These are phyloP conservation scores for Grosmannia penicillata DNA, from an alignment of 2,329 filamentous ascomycete species.

Conservation along the genomic window DNA sequence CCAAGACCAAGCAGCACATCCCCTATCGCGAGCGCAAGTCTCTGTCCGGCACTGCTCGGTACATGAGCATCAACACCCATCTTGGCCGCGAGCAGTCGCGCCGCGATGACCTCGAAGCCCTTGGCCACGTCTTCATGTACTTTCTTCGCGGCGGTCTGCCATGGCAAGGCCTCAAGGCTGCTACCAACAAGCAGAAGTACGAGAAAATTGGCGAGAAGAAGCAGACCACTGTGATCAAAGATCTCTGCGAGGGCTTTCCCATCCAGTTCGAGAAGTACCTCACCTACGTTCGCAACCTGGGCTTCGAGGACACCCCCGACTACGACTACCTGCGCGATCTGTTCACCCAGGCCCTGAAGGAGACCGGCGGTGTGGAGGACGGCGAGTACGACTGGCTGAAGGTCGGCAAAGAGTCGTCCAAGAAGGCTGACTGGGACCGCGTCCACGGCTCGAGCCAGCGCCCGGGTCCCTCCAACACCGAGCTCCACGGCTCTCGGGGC, in stretches of 20 bases:
- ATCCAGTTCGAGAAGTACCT: conserved; percentile 97
- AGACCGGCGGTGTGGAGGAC: conserved; percentile 86
- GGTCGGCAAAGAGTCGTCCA: conserved; percentile 56
- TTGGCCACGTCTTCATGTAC: conserved; percentile 63
- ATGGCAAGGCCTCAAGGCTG: conserved; percentile 60
- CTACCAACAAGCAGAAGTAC: conserved; percentile 89
- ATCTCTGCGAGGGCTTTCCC: conserved; percentile 89
- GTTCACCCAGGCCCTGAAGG: conserved; percentile 91
- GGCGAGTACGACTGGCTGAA: conserved; percentile 99
- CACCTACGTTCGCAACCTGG: conserved; percentile 91
- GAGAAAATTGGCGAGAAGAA: conserved; percentile 99
- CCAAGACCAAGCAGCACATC: conserved; percentile 98
- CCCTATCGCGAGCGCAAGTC: conserved; percentile 96
- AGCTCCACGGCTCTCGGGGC: conserved; percentile 61
- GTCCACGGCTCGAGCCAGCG: conserved; percentile 65
- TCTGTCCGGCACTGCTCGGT: conserved; percentile 86
- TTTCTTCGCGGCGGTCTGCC: conserved; percentile 57
- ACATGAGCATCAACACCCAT: conserved; percentile 99
- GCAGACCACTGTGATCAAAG: conserved; percentile 92
- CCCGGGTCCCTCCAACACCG: conserved; percentile 71
- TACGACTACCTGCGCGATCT: conserved; percentile 96
- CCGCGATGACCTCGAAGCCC: conserved; percentile 85
- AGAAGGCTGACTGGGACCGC: conserved; percentile 73
- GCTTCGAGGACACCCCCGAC: conserved; percentile 95
- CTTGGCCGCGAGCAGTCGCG: conserved; percentile 90